Conservation (phyloP, 257 asterid species). For the Solanum ossicruentum region DNA sequence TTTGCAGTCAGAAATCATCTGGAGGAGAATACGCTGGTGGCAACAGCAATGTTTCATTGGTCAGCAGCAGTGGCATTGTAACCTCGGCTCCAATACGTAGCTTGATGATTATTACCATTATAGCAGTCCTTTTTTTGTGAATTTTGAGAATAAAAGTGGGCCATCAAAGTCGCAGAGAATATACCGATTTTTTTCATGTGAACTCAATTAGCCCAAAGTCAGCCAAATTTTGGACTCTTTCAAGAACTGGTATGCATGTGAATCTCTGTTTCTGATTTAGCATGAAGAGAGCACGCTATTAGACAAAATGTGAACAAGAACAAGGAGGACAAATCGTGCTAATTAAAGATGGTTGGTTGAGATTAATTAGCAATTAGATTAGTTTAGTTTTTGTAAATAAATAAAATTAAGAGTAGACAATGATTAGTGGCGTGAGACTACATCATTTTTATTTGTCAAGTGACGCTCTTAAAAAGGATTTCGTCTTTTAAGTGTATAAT, state of each 20-base stretch:
- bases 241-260: neutral
- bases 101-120: neutral
- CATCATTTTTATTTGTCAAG: neutral
- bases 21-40: conserved; percentile 25
- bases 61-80: conserved; percentile 14
- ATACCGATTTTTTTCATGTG: neutral
- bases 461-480: neutral
- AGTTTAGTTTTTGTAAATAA: neutral
- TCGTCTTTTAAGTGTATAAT: neutral
- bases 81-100: neutral
- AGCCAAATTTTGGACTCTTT: neutral
- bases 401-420: neutral
- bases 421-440: neutral
- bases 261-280: neutral
- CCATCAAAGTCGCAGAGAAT: neutral
- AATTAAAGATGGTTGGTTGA: neutral
- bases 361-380: neutral
- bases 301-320: neutral
- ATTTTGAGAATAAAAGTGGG: neutral
- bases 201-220: neutral
- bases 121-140: neutral
- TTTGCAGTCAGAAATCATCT: conserved; percentile 45
- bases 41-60: conserved; percentile 17
- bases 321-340: neutral
- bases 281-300: neutral